Base-by-base conservation (phyloP, 345 rosid genomes). In the Populus ilicifolia region DNA sequence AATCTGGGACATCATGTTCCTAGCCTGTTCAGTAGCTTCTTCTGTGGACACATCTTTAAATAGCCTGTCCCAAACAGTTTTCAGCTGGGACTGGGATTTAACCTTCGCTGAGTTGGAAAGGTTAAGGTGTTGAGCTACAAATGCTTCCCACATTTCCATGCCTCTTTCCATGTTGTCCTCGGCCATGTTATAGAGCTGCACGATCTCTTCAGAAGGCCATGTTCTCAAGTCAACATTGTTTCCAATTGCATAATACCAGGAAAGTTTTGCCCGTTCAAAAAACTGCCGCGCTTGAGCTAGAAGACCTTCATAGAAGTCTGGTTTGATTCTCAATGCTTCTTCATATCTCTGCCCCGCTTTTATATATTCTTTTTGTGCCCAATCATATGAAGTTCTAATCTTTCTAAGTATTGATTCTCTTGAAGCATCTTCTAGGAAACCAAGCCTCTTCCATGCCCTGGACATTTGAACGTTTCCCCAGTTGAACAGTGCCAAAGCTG, bases 401-500 rank as follows among this genome's bases (percentile, higher is more conserved):
- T 87, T 87, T 75, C 88, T 85, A 44, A 84, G 85, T 72, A 86
- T 50, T 72, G 86, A 83, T 76, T 95, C 94, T 80, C 69, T 85
- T 30, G 89, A 88, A 80, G 87, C 84, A 80, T 84, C 90, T 79
- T 88, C 89, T 4, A 82, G 70, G 68, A 89, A 74, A 83, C 87
- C 87, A 48, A 93, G 81, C 71, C 84, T 89, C 84, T 91, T 95
- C 79, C 88, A 90, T 75, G 97, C 97, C 79, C 90, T 84, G 69
- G 93, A 88, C 92, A 95, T 88, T 89, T 90, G 90, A 82, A 91
- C 87, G 72, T 96, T 89, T 69, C 99, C 99, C 90, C 94, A 87
- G 81, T 91, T 90, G 84, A 96, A 87, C 88, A 96, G 83, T 75
- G 97, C 96, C 74, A 92, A 80, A 56, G 98, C 96, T 66, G 96